A percentile compares a stretch with the other conserved stretches of the same genome.
phyloP scores from a whole-genome alignment of 2,329 filamentous ascomycete genomes.

The Neofusicoccum laricinum region DNA sequence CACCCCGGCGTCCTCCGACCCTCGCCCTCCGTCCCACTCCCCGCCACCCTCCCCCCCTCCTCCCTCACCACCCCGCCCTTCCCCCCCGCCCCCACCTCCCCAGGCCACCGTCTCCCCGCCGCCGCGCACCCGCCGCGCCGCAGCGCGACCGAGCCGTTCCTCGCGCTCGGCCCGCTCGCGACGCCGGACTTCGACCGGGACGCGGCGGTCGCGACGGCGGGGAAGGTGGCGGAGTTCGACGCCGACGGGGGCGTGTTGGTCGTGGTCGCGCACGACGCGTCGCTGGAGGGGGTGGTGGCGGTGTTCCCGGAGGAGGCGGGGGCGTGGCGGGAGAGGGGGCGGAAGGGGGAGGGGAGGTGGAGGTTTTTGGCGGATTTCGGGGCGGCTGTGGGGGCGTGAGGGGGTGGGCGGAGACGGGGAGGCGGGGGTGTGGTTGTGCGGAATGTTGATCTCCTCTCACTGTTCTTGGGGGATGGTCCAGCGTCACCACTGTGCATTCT shows the following conservation, averaged over 20 bases:
- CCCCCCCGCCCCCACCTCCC: too few species aligned
- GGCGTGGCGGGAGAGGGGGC: constrained; percentile 25
- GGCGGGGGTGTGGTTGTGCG: too few species aligned
- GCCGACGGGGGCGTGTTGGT: constrained; percentile 25
- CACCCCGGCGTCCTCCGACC: not conserved
- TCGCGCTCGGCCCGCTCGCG: too few species aligned
- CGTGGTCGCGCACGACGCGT: constrained; percentile 27
- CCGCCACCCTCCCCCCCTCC: not conserved
- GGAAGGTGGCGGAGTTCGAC: constrained; percentile 24
- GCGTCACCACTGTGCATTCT: too few species aligned
- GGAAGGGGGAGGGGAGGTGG: constrained; percentile 25
- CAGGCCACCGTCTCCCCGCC: too few species aligned
- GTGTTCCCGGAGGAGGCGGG: constrained; percentile 24
- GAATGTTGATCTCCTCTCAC: too few species aligned
- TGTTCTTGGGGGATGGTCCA: too few species aligned
- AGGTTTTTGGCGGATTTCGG: constrained; percentile 24
- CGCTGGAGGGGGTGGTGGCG: constrained; percentile 23
- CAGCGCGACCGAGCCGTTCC: too few species aligned
- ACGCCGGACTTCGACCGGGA: not conserved
- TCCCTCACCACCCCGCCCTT: not conserved
- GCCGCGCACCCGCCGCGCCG: too few species aligned
- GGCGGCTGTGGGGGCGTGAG: too few species aligned
- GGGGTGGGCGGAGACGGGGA: too few species aligned
- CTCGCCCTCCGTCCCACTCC: not conserved
- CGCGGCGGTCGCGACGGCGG: constrained; percentile 21